A percentile compares a stretch with the other conserved stretches of the same genome.
Conservation (phyloP, 2,329 filamentous ascomycete genomes). For the Rutstroemia sp. region DNA sequence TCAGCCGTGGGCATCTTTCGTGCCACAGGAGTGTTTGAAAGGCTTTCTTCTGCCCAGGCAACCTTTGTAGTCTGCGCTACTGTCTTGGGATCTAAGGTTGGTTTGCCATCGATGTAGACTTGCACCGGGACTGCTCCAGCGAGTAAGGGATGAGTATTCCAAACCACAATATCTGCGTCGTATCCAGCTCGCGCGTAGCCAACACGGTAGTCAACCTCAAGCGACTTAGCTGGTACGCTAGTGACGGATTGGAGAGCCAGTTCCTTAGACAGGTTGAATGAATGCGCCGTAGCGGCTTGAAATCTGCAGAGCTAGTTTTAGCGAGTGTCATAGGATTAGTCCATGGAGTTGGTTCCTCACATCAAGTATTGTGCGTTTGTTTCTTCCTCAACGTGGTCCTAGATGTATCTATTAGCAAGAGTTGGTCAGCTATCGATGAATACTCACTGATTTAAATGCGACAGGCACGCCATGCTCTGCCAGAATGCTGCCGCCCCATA, state of each 20-base stretch:
- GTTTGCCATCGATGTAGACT: conserved; percentile 40
- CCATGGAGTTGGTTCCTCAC: conserved; percentile 13
- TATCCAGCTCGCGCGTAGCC: conserved; percentile 38
- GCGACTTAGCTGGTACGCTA: conserved; percentile 37
- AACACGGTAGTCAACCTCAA: conserved; percentile 37
- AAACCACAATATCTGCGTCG: conserved; percentile 43
- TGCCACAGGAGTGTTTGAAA: conserved; percentile 11
- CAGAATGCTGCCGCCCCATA: conserved; percentile 35
- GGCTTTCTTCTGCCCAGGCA: neutral
- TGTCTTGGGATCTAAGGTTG: conserved; percentile 29
- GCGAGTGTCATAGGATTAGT: neutral
- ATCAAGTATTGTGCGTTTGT: conserved; percentile 37
- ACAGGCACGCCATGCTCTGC: conserved; percentile 34
- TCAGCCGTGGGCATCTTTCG: conserved; percentile 13
- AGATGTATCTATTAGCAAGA: neutral
- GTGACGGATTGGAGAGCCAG: conserved; percentile 38
- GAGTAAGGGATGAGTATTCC: conserved; percentile 40
- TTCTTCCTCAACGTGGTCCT: conserved; percentile 31
- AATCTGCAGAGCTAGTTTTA: conserved; percentile 18
- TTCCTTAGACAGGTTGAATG: conserved; percentile 35
- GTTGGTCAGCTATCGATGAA: neutral
- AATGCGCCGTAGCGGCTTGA: conserved; percentile 35
- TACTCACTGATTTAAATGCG: conserved; percentile 35
- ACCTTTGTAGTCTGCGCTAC: conserved; percentile 27
- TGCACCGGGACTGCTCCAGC: conserved; percentile 39